Evolutionary conservation across 2,329 filamentous ascomycete species (phyloP).

Genomic region (Verticillium zaregamsianum): DNA sequence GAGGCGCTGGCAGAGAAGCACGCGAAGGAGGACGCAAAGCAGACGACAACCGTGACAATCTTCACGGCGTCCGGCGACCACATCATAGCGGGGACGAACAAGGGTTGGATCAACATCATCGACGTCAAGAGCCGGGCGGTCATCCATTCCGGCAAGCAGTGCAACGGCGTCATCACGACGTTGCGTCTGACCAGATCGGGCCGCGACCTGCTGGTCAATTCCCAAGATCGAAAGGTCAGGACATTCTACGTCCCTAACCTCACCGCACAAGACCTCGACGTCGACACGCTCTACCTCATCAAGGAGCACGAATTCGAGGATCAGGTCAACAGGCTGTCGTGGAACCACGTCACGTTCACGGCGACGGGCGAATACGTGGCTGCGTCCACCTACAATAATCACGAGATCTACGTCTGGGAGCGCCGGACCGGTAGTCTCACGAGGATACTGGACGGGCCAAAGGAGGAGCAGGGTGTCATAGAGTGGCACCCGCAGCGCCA

Average conservation of each 20-base stretch:
- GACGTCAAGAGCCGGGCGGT: conserved; percentile 75
- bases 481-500: conserved; percentile 94
- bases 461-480: conserved; percentile 92
- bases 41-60: conserved; percentile 88
- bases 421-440: conserved; percentile 88
- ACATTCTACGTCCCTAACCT: conserved; percentile 86
- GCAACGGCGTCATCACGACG: conserved; percentile 81
- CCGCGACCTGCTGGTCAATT: conserved; percentile 84
- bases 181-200: conserved; percentile 82
- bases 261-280: conserved; percentile 63
- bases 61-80: conserved; percentile 84
- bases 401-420: conserved; percentile 98
- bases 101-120: conserved; percentile 95
- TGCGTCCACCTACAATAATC: conserved; percentile 96
- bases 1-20: conserved; percentile 74
- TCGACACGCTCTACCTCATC: conserved; percentile 81
- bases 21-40: conserved; percentile 85
- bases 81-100: conserved; percentile 88
- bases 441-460: conserved; percentile 93
- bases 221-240: conserved; percentile 89
- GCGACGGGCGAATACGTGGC: conserved; percentile 93
- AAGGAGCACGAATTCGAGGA: conserved; percentile 99
- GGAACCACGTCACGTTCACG: conserved; percentile 97
- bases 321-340: conserved; percentile 88
- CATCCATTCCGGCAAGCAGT: conserved; percentile 86